A percentile compares a stretch with the other conserved stretches of the same genome.
Conservation (phyloP, 1,284 basidiomycete species). For the Puccinia triticina region DNA sequence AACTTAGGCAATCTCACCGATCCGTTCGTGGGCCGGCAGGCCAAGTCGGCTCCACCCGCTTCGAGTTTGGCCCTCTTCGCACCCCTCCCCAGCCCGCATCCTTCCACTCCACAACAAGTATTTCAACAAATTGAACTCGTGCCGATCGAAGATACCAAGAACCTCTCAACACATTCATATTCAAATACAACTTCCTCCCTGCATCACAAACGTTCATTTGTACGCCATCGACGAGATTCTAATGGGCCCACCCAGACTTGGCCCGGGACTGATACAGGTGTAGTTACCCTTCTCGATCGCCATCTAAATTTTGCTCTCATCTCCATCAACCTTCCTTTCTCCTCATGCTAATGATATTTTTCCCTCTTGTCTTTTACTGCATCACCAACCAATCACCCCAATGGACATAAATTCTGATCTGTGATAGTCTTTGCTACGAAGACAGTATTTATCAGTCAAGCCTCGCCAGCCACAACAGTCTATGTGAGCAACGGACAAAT, state of each 20-base stretch:
- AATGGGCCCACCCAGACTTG: not conserved
- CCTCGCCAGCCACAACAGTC: slow-evolving; percentile 11
- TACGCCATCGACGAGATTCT: not conserved
- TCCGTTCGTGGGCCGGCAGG: not conserved
- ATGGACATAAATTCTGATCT: not conserved
- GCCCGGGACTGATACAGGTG: slow-evolving; percentile 17
- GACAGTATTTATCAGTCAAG: slow-evolving; percentile 15
- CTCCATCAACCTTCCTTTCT: no score
- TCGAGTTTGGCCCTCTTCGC: no score
- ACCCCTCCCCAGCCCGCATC: no score
- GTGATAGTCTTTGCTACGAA: slow-evolving; percentile 19
- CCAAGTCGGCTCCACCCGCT: not conserved
- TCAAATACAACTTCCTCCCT: not conserved
- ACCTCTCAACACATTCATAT: not conserved
- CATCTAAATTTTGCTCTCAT: no score
- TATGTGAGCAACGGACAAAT: slow-evolving; percentile 27
- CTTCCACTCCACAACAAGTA: no score
- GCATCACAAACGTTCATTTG: not conserved
- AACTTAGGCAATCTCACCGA: not conserved
- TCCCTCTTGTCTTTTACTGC: no score
- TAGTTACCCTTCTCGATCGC: not conserved
- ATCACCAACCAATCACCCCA: not conserved
- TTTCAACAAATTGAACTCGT: not conserved
- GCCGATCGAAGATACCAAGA: no score
- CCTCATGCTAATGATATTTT: no score